Evolutionary conservation across 208 protist species (phyloP), one percentile per base, ranked within the genome.

Genomic region (Herpetomonas tarakana): DNA sequence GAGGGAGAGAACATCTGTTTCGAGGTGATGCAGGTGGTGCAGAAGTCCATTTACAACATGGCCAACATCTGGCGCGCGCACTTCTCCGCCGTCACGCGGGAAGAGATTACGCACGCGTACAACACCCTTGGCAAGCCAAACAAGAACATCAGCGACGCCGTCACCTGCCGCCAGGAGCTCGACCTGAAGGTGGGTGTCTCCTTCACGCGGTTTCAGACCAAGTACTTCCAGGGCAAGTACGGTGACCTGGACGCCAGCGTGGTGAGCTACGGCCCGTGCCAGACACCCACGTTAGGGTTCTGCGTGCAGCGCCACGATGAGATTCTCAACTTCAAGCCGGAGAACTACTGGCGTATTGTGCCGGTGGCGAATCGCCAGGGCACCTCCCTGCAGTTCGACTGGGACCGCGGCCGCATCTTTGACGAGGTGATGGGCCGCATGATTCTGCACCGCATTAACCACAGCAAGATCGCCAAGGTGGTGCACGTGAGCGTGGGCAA

Each of bases 1-100:
- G 97, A 99, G 58, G 97, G 97, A 14, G 96, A 99, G 74, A 98
- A 99, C 64, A 98, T 99, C 55, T 98, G 94, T 75, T 98, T 98
- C 74, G 96, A 98, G 74, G 93, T 98, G 56, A 87, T 98, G 71
- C 74, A 94, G 53, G 86, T 92, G 16, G 86, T 94, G 49, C 65
- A 62, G 21, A 62, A 68, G 9, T 60, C 64, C 51, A 91, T 94
- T 47, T 76, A 74, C 31, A 61, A 70, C 39, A 52, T 76, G 31
- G 65, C 78, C 46, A 83, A 70, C 51, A 95, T 98, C 24, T 97
- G 76, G 30, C 81, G 96, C 2, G 94, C 93, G 0, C 75, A 91
- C 52, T 98, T 98, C 71, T 97, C 85, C 9, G 88, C 86, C 62
- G 92, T 96, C 52, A 98, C 94, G 6, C 52, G 50, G 0, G 74